A percentile compares a stretch with the other conserved stretches of the same genome.
Evolutionary conservation across 2,329 filamentous ascomycete species (phyloP).

Genomic region (Alternaria atra): DNA sequence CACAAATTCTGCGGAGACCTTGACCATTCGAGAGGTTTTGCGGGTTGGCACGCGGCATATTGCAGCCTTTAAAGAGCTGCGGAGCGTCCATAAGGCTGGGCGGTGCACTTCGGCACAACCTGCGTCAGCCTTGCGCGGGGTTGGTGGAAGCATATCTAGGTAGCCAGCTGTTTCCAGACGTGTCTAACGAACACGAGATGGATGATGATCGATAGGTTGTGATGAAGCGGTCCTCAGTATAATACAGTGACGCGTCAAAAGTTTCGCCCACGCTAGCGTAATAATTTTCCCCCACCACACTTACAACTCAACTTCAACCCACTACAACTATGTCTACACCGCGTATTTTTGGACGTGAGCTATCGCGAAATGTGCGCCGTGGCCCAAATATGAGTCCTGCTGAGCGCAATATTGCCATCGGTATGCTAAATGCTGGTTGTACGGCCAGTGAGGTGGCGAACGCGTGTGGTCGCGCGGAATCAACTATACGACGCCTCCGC

Average conservation of each 20-base stretch:
- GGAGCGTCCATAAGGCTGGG: background rate
- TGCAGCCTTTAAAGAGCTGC: background rate
- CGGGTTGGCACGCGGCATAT: background rate
- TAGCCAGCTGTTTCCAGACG: background rate
- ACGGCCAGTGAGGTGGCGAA: background rate
- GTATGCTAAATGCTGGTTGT: background rate
- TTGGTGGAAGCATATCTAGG: background rate
- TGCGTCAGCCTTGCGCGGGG: background rate
- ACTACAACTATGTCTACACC: background rate
- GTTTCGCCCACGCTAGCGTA: too few species aligned
- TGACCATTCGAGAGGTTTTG: background rate
- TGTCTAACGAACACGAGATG: background rate
- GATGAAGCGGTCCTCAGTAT: background rate
- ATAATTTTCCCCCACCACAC: too few species aligned
- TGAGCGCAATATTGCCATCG: background rate
- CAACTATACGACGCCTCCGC: background rate
- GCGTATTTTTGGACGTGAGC: background rate
- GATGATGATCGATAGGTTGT: background rate
- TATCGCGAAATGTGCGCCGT: background rate
- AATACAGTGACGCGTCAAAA: too few species aligned
- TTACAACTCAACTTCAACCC: too few species aligned
- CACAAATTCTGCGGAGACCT: background rate
- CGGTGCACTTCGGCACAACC: background rate
- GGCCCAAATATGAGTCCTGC: background rate
- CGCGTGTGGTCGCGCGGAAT: background rate